phyloP scores from a whole-genome alignment of 345 rosid species.

The Barbarea vulgaris region DNA sequence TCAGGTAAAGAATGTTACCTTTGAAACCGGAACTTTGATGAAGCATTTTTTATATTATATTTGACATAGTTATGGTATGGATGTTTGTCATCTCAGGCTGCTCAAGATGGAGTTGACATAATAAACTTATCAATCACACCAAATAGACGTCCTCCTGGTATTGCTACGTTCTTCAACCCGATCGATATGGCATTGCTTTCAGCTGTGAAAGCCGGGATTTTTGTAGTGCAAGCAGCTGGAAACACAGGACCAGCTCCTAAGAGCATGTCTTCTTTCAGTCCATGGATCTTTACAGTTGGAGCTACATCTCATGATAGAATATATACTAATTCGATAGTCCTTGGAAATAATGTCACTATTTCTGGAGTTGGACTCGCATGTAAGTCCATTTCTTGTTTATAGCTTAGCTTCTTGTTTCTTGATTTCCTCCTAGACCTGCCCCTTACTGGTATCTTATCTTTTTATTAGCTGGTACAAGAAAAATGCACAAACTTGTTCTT shows the following conservation, averaged over 20 bases:
- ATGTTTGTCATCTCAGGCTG: slow-evolving; percentile 58
- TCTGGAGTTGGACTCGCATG: slow-evolving; percentile 96
- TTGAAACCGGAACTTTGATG: neutral
- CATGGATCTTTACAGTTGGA: slow-evolving; percentile 96
- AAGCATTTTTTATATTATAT: neutral
- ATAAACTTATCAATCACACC: slow-evolving; percentile 94
- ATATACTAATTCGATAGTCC: slow-evolving; percentile 72
- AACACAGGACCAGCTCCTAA: slow-evolving; percentile 97
- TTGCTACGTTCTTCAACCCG: slow-evolving; percentile 94
- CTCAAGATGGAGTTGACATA: slow-evolving; percentile 97
- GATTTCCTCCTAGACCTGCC: neutral
- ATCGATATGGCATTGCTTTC: slow-evolving; percentile 96
- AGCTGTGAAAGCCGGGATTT: slow-evolving; percentile 92
- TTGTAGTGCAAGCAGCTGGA: slow-evolving; percentile 99
- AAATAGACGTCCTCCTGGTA: slow-evolving; percentile 90
- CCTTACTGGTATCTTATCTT: neutral
- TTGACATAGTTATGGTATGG: slow-evolving; percentile 1
- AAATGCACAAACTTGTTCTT: slow-evolving; percentile 65
- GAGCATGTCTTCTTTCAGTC: slow-evolving; percentile 94
- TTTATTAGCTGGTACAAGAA: slow-evolving; percentile 56
- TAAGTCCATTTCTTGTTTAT: slow-evolving; percentile 44
- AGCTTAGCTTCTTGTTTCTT: slow-evolving; percentile 15
- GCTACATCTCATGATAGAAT: slow-evolving; percentile 92
- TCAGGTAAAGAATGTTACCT: slow-evolving; percentile 56
- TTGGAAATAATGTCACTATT: slow-evolving; percentile 79